Percentiles rank a stretch among this genome's conserved stretches.
Conservation (phyloP, 2,329 filamentous ascomycete genomes). For the Colletotrichum musicola region DNA sequence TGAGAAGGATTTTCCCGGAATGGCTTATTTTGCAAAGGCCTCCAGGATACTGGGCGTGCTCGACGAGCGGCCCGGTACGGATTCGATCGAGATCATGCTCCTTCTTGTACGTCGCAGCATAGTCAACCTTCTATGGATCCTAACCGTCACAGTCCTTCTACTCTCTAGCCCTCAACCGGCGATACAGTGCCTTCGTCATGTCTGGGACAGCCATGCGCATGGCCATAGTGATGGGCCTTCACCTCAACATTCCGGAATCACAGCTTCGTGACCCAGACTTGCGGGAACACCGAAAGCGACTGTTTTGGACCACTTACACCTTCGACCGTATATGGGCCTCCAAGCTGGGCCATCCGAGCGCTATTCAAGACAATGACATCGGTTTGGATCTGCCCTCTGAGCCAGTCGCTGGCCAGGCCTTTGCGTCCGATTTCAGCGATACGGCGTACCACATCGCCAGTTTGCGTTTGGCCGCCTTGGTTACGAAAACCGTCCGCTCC, state of each 20-base stretch:
- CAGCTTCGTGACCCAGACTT: conserved; percentile 52
- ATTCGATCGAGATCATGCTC: conserved; percentile 57
- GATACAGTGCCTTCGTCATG: conserved; percentile 57
- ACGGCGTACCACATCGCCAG: conserved; percentile 49
- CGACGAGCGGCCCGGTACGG: conserved; percentile 56
- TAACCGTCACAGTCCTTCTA: conserved; percentile 54
- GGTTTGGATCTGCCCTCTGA: conserved; percentile 56
- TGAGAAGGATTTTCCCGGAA: conserved; percentile 54
- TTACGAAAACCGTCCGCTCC: conserved; percentile 45
- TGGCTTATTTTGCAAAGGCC: conserved; percentile 57
- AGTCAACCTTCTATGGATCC: not conserved
- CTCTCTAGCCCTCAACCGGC: conserved; percentile 57
- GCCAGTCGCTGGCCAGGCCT: not conserved
- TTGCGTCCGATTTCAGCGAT: conserved; percentile 47
- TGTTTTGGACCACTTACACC: conserved; percentile 59
- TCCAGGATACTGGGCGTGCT: conserved; percentile 54
- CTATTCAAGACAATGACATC: conserved; percentile 62
- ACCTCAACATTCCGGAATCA: conserved; percentile 44
- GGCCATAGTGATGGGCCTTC: conserved; percentile 47
- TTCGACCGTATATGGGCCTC: conserved; percentile 62
- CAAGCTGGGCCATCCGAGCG: conserved; percentile 61
- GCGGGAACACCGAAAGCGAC: conserved; percentile 54
- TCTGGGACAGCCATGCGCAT: conserved; percentile 59
- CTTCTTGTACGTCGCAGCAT: conserved; percentile 52
- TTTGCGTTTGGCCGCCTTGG: conserved; percentile 52